phyloP scores from a whole-genome alignment of 306 rosid species.

The Rosa chinensis region DNA sequence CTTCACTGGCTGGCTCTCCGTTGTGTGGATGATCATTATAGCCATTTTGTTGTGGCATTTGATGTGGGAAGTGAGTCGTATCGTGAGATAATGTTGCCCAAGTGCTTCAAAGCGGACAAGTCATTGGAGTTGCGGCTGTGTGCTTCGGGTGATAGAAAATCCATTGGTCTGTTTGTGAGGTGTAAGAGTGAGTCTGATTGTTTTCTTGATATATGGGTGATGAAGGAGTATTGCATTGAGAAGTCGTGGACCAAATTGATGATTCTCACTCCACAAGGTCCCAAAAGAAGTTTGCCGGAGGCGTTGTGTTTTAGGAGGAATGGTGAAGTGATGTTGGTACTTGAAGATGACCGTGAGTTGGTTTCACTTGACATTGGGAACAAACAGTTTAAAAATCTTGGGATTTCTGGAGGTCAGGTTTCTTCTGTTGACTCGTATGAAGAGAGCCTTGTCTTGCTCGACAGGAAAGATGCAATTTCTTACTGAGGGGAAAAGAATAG shows the following conservation, averaged over 20 bases:
- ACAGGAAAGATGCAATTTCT: not conserved
- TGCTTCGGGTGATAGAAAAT: not conserved
- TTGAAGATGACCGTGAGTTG: not conserved
- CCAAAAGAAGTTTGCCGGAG: not conserved
- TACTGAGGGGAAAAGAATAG: not conserved
- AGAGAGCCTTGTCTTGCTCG: too few species aligned
- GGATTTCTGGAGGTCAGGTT: not conserved
- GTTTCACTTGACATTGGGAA: not conserved
- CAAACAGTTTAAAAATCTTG: not conserved
- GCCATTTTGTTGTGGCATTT: not conserved
- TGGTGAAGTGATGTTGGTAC: not conserved
- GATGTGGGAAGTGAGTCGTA: not conserved
- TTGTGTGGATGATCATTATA: not conserved
- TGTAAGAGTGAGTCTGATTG: not conserved
- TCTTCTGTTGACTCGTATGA: not conserved
- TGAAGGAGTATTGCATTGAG: not conserved
- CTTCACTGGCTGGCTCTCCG: not conserved
- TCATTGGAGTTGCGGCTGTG: not conserved
- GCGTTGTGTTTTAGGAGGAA: not conserved
- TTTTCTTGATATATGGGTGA: not conserved
- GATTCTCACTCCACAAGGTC: slow-evolving; percentile 1
- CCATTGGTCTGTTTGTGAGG: not conserved
- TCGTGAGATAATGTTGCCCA: not conserved
- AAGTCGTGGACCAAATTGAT: not conserved
- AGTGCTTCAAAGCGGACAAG: not conserved